Evolutionary conservation across 306 rosid species (phyloP).

Genomic region (Quercus mongolica): DNA sequence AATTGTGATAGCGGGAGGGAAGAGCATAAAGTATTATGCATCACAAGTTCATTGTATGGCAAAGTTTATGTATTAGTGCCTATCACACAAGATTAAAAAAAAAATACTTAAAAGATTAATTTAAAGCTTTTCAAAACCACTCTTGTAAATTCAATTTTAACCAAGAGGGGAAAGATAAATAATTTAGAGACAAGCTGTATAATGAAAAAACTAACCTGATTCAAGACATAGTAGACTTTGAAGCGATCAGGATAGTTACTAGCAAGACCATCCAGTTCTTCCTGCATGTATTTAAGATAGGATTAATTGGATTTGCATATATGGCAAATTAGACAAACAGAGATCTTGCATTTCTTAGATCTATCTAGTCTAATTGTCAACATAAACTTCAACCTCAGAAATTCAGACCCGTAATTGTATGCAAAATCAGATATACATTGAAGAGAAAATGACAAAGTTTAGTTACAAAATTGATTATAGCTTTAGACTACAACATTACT

Average conservation of each 20-base stretch:
- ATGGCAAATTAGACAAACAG: background rate
- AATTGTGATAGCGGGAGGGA: background rate
- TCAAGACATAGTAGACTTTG: conserved; percentile 68
- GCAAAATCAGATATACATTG: background rate
- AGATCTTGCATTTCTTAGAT: background rate
- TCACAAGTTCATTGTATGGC: background rate
- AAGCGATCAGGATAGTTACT: conserved; percentile 65
- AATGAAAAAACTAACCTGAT: conserved; percentile 59
- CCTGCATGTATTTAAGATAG: conserved; percentile 43
- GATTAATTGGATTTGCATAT: background rate
- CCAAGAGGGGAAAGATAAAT: background rate
- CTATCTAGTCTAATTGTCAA: background rate
- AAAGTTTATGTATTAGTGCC: background rate
- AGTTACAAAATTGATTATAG: too few relatives aligned
- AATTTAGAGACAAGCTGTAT: conserved; percentile 3
- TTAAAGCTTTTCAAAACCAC: background rate
- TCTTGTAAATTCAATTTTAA: background rate
- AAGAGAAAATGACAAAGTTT: too few relatives aligned
- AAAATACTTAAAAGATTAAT: background rate
- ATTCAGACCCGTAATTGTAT: background rate
- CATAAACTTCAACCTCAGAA: background rate
- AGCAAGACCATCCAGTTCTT: conserved; percentile 77
- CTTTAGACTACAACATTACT: too few relatives aligned
- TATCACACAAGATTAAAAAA: background rate
- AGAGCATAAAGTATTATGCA: background rate